Evolutionary conservation across 768 basidiomycete genomes (phyloP).

Genomic region (Amanita subjunquillea): DNA sequence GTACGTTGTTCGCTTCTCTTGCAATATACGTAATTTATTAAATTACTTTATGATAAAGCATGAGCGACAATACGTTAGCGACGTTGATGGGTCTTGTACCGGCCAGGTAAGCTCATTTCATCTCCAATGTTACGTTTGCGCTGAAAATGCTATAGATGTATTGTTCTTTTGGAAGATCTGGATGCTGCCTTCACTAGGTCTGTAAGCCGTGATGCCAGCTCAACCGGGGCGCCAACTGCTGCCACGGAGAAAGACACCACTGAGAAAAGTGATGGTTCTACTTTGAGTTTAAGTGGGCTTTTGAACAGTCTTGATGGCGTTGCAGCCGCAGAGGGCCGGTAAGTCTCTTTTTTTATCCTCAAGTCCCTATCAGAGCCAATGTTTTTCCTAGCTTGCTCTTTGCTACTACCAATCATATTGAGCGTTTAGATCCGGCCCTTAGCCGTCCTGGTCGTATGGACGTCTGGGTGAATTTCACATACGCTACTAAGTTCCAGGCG

Average conservation of each 20-base stretch:
- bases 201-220: slow-evolving; percentile 70
- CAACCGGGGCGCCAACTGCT: slow-evolving; percentile 62
- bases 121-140: slow-evolving; percentile 5
- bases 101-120: slow-evolving; percentile 42
- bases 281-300: slow-evolving; percentile 75
- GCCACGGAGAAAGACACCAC: slow-evolving; percentile 28
- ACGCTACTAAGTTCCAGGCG: slow-evolving; percentile 88
- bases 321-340: slow-evolving; percentile 81
- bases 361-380: slow-evolving; percentile 6
- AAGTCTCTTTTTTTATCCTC: slow-evolving; percentile 18
- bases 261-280: slow-evolving; percentile 64
- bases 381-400: slow-evolving; percentile 55
- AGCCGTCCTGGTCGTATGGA: slow-evolving; percentile 88
- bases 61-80: slow-evolving; percentile 84
- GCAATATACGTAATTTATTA: not conserved
- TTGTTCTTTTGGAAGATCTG: slow-evolving; percentile 88
- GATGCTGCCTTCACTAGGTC: slow-evolving; percentile 88
- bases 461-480: slow-evolving; percentile 86
- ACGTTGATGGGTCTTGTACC: slow-evolving; percentile 87
- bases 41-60: slow-evolving; percentile 31
- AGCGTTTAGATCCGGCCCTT: slow-evolving; percentile 83
- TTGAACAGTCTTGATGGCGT: slow-evolving; percentile 83
- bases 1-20: slow-evolving; percentile 27
- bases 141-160: slow-evolving; percentile 48
- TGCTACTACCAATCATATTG: slow-evolving; percentile 91